Conservation (phyloP, 805 yeast genomes). For the Wickerhamiella alocasiicola region DNA sequence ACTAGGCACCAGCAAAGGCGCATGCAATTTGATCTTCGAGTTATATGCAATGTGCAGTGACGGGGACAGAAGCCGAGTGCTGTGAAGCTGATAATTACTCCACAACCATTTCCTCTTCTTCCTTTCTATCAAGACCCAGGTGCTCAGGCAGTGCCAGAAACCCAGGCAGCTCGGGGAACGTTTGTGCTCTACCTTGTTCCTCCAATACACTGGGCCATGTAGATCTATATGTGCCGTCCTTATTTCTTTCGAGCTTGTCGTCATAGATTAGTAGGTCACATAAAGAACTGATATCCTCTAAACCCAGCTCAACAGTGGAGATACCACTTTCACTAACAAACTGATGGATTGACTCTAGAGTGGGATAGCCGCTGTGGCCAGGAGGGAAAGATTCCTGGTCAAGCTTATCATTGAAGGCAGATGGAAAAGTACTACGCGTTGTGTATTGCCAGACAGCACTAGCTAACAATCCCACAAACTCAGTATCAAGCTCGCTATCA, state of each 20-base stretch:
- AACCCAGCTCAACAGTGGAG: constrained; percentile 66
- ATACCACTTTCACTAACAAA: constrained; percentile 63
- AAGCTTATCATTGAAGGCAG: constrained; percentile 38
- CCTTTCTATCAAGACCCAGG: not conserved
- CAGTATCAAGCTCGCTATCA: constrained; percentile 86
- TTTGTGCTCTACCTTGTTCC: constrained; percentile 16
- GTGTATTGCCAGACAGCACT: constrained; percentile 82
- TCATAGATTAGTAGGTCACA: constrained; percentile 84
- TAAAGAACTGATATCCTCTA: constrained; percentile 61
- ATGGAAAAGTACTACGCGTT: constrained; percentile 64
- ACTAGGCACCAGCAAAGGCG: no score
- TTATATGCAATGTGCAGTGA: no score
- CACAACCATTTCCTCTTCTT: no score
- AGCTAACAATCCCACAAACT: constrained; percentile 73
- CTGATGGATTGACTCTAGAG: constrained; percentile 58
- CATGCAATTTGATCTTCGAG: no score
- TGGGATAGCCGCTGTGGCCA: constrained; percentile 50
- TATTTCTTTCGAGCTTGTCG: constrained; percentile 62
- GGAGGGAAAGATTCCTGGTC: constrained; percentile 43
- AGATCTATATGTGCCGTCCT: constrained; percentile 54
- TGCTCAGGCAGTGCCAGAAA: constrained; percentile 6
- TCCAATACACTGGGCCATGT: constrained; percentile 50
- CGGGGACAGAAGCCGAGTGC: no score
- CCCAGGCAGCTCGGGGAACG: constrained; percentile 3
- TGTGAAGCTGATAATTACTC: no score